Conservation (phyloP, 768 basidiomycete species). For the Leccinum obscurum region DNA sequence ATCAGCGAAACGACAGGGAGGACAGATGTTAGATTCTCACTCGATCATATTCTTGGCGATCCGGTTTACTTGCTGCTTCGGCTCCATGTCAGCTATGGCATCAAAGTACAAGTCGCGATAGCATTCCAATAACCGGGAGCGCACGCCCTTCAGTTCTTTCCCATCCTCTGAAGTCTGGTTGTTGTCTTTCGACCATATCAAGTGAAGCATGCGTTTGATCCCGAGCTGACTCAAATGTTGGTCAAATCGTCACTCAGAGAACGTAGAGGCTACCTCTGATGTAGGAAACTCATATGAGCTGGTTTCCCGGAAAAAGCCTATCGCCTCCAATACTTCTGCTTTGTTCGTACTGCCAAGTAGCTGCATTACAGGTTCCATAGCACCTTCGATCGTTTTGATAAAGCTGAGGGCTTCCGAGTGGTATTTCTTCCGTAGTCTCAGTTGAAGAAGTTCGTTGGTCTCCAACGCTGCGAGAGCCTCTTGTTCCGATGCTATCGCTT, state of each 20-base stretch:
- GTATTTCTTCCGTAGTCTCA: slow-evolving; percentile 81
- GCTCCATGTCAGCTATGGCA: slow-evolving; percentile 64
- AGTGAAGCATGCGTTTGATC: slow-evolving; percentile 93
- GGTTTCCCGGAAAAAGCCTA: slow-evolving; percentile 86
- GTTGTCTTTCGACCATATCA: slow-evolving; percentile 97
- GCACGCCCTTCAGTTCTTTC: slow-evolving; percentile 83
- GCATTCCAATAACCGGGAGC: slow-evolving; percentile 83
- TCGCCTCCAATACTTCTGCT: slow-evolving; percentile 78
- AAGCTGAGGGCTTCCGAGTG: slow-evolving; percentile 84
- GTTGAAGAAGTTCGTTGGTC: slow-evolving; percentile 59
- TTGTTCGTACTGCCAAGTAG: slow-evolving; percentile 87
- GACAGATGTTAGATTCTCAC: slow-evolving; percentile 43
- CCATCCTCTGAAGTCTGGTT: slow-evolving; percentile 73
- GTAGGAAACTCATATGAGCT: slow-evolving; percentile 78
- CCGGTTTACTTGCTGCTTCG: slow-evolving; percentile 85
- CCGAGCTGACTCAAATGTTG: slow-evolving; percentile 54
- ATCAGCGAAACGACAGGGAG: slow-evolving; percentile 1
- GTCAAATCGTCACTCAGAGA: neutral
- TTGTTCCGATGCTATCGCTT: slow-evolving; percentile 66
- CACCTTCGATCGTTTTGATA: slow-evolving; percentile 65
- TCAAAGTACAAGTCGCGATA: slow-evolving; percentile 91
- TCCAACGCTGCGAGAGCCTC: slow-evolving; percentile 69
- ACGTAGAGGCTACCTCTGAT: slow-evolving; percentile 56
- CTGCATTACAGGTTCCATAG: slow-evolving; percentile 71
- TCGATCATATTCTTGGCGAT: slow-evolving; percentile 98